Conservation (phyloP, 2,329 filamentous ascomycete genomes). For the Neophaeococcomyces mojaviensis region DNA sequence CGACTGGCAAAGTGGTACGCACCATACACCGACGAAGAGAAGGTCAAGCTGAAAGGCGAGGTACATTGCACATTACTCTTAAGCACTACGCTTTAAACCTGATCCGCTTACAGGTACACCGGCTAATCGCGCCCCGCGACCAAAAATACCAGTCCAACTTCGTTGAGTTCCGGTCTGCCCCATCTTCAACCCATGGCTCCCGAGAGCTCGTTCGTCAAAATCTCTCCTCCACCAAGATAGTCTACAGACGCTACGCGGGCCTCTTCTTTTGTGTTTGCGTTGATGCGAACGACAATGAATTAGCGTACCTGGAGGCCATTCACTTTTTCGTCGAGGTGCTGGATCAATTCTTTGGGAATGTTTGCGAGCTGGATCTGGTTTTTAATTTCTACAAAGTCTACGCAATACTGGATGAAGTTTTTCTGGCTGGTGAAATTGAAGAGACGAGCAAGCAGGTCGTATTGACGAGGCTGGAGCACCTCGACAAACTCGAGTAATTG, state of each 20-base stretch:
- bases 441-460: constrained; percentile 99
- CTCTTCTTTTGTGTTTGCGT: constrained; percentile 99
- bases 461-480: constrained; percentile 81
- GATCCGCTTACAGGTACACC: constrained; percentile 64
- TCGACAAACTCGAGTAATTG: constrained; percentile 84
- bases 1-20: constrained; percentile 98
- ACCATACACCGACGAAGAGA: constrained; percentile 96
- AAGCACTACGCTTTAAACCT: not conserved
- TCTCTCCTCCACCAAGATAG: constrained; percentile 65
- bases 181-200: constrained; percentile 13
- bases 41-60: constrained; percentile 98
- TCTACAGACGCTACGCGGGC: constrained; percentile 94
- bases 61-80: constrained; percentile 39
- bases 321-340: constrained; percentile 99
- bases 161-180: constrained; percentile 61
- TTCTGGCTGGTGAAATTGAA: constrained; percentile 94
- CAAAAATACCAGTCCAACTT: constrained; percentile 99
- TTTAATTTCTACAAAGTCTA: constrained; percentile 78
- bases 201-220: constrained; percentile 22
- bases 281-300: constrained; percentile 97
- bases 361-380: constrained; percentile 90
- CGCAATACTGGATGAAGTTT: constrained; percentile 96
- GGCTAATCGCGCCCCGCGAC: constrained; percentile 91
- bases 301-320: constrained; percentile 93
- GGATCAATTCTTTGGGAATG: constrained; percentile 97